A percentile compares a stretch with the other conserved stretches of the same genome.
These are phyloP conservation scores for Apiotrichum laibachii DNA, from an alignment of 1,284 basidiomycete species.

Conservation along the genomic window DNA sequence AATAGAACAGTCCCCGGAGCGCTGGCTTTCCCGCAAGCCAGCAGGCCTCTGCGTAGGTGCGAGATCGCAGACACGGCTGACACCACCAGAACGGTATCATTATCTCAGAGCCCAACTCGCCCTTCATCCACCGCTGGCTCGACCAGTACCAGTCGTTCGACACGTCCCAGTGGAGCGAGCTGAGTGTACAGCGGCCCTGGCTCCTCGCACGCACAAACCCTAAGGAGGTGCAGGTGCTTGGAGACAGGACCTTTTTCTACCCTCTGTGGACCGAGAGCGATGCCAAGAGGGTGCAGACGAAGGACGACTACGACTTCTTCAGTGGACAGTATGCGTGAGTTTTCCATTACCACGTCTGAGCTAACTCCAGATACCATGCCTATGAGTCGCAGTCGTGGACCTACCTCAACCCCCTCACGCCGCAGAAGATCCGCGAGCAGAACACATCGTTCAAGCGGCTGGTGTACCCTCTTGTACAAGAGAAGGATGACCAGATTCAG, in stretches of 20 bases:
- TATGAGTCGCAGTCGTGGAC: conserved; percentile 52
- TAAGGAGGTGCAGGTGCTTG: conserved; percentile 53
- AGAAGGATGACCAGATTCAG: too few species aligned
- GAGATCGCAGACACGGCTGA: background rate
- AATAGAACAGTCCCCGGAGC: conserved; percentile 48
- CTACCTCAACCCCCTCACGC: conserved; percentile 45
- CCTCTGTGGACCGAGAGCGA: conserved; percentile 53
- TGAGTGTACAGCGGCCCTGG: conserved; percentile 50
- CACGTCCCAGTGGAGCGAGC: conserved; percentile 48
- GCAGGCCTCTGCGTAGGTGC: conserved; percentile 35
- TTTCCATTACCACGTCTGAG: background rate
- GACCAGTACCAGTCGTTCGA: conserved; percentile 51
- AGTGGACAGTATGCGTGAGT: conserved; percentile 48
- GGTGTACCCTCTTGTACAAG: too few species aligned
- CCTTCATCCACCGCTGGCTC: conserved; percentile 53
- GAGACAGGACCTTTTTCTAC: conserved; percentile 54
- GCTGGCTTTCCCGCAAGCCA: conserved; percentile 32
- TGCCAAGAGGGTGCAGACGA: conserved; percentile 42
- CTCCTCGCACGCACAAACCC: conserved; percentile 51
- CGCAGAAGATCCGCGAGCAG: conserved; percentile 35
- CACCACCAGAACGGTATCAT: conserved; percentile 51
- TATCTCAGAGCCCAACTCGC: conserved; percentile 47
- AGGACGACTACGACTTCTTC: conserved; percentile 44
- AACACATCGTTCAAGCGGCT: conserved; percentile 49
- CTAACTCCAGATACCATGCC: conserved; percentile 45